These are phyloP conservation scores for Epicoccum nigrum DNA, from an alignment of 2,329 filamentous ascomycete genomes.

Conservation along the genomic window DNA sequence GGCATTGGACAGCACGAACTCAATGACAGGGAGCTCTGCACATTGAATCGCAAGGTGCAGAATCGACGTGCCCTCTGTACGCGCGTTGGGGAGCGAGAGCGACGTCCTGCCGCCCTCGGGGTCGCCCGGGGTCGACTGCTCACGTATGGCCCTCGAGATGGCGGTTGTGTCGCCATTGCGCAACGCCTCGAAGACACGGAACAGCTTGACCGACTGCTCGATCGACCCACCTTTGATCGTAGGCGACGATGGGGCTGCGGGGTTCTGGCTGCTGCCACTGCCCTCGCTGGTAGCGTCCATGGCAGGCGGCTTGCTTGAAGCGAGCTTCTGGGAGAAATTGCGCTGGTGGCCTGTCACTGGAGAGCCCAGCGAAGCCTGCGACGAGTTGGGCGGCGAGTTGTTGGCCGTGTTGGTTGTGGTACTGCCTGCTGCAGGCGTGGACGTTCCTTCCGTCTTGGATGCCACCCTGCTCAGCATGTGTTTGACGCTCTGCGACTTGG, in stretches of 20 bases:
- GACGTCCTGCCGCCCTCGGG: constrained; percentile 62
- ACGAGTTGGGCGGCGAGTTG: constrained; percentile 28
- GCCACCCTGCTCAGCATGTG: constrained; percentile 46
- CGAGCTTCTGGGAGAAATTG: constrained; percentile 37
- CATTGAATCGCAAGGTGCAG: constrained; percentile 95
- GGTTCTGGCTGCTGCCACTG: constrained; percentile 19
- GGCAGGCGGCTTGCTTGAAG: constrained; percentile 37
- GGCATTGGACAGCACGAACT: constrained; percentile 82
- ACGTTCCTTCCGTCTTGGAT: constrained; percentile 40
- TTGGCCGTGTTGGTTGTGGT: constrained; percentile 15
- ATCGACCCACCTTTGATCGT: constrained; percentile 59
- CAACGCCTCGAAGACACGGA: constrained; percentile 90
- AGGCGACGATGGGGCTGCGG: constrained; percentile 32
- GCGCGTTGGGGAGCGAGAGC: constrained; percentile 46
- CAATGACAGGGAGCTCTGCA: constrained; percentile 88
- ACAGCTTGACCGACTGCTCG: constrained; percentile 92
- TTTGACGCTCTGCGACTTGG: constrained; percentile 48
- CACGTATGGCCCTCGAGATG: constrained; percentile 84
- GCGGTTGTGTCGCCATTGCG: constrained; percentile 88
- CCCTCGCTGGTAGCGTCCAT: constrained; percentile 19
- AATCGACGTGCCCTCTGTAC: constrained; percentile 82
- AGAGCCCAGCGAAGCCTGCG: constrained; percentile 35
- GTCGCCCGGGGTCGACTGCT: constrained; percentile 56
- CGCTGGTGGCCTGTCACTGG: constrained; percentile 34
- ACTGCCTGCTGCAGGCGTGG: constrained; percentile 26